Evolutionary conservation across 306 rosid species (phyloP).

Genomic region (Cucumis cinereus): DNA sequence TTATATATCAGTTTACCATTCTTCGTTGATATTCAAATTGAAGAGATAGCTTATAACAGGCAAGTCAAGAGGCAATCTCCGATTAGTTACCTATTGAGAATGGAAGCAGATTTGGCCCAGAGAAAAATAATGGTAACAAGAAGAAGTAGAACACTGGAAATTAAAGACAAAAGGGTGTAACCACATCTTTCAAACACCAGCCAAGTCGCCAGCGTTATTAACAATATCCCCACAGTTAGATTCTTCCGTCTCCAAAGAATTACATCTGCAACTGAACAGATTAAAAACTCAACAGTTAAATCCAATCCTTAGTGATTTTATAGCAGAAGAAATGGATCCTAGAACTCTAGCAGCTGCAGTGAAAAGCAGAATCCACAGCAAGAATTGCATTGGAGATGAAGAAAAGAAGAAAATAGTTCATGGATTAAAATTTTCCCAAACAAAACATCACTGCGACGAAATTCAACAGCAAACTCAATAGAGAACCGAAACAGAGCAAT

Average conservation of each 20-base stretch:
- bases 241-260: conserved; percentile 77
- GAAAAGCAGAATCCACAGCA: background rate
- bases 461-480: background rate
- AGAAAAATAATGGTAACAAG: conserved; percentile 72
- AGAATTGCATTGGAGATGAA: background rate
- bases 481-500: background rate
- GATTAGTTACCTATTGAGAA: conserved; percentile 64
- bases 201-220: conserved; percentile 58
- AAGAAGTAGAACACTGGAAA: conserved; percentile 82
- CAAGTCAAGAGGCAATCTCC: conserved; percentile 12
- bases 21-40: background rate
- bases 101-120: conserved; percentile 95
- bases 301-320: conserved; percentile 1
- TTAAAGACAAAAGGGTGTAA: conserved; percentile 75
- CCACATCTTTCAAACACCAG: conserved; percentile 90
- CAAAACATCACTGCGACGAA: background rate
- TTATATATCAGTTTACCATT: background rate
- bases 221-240: conserved; percentile 46
- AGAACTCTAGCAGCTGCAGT: background rate
- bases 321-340: background rate
- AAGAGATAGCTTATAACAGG: background rate
- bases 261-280: conserved; percentile 73
- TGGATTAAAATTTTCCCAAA: background rate
- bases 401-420: background rate
- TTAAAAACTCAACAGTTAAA: conserved; percentile 11